Evolutionary conservation across 1,284 basidiomycete species (phyloP).

Genomic region (Ceratobasidium sp.): DNA sequence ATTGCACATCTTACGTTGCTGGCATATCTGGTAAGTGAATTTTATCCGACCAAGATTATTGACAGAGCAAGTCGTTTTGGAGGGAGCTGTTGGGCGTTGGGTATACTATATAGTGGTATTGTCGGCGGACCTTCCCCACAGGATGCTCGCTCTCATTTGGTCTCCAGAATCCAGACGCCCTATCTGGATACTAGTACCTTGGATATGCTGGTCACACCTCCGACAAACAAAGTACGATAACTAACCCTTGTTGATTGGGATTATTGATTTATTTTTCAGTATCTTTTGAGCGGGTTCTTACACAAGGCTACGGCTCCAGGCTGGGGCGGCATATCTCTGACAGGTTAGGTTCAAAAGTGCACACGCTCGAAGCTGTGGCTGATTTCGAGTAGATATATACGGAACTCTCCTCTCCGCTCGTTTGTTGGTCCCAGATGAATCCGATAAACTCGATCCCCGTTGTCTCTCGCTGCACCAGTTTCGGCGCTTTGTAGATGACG

Average conservation of each 20-base stretch:
- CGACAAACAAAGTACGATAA: conserved; percentile 52
- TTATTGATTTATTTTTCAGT: conserved; percentile 39
- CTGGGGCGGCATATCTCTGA: conserved; percentile 49
- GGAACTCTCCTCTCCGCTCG: conserved; percentile 54
- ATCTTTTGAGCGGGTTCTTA: conserved; percentile 50
- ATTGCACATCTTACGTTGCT: conserved; percentile 52
- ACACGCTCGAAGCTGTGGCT: not conserved
- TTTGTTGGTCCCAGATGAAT: conserved; percentile 51
- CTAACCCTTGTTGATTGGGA: not conserved
- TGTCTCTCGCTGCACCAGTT: conserved; percentile 53
- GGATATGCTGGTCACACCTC: conserved; percentile 50
- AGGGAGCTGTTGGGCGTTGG: conserved; percentile 54
- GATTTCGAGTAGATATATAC: conserved; percentile 50
- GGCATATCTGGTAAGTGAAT: conserved; percentile 49
- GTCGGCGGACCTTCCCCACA: conserved; percentile 47
- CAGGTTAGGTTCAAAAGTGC: conserved; percentile 18
- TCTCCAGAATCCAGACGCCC: conserved; percentile 50
- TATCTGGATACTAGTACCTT: conserved; percentile 53
- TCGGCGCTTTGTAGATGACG: conserved; percentile 49
- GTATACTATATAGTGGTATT: conserved; percentile 53
- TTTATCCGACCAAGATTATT: not conserved
- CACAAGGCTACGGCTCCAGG: conserved; percentile 51
- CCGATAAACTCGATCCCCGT: conserved; percentile 48
- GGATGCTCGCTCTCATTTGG: conserved; percentile 49
- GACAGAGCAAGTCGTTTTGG: not conserved